phyloP scores from a whole-genome alignment of 148 eudicot species.

The Agrostemma githago region DNA sequence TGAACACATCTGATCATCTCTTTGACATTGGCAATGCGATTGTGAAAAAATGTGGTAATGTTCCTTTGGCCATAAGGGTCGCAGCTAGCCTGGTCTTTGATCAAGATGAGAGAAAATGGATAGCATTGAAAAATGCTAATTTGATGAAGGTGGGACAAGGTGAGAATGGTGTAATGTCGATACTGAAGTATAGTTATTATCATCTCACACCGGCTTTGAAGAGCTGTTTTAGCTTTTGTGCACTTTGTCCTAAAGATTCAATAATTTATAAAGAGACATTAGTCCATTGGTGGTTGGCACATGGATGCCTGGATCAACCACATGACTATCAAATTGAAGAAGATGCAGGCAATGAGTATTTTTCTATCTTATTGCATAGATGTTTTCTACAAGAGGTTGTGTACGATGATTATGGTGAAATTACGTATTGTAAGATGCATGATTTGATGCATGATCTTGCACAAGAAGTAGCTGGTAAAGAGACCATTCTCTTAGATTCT shows the following conservation, averaged over 20 bases:
- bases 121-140: slow-evolving; percentile 2
- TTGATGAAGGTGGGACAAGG: slow-evolving; percentile 9
- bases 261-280: not conserved
- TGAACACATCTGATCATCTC: not conserved
- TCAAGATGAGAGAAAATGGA: not conserved
- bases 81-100: slow-evolving; percentile 17
- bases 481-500: not conserved
- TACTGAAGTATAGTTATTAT: slow-evolving; percentile 32
- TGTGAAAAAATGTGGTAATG: slow-evolving; percentile 22
- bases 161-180: slow-evolving; percentile 3
- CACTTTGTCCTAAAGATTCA: slow-evolving; percentile 26
- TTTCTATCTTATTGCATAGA: slow-evolving; percentile 17
- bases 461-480: slow-evolving; percentile 19
- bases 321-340: slow-evolving; percentile 10
- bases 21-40: slow-evolving; percentile 22
- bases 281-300: slow-evolving; percentile 35
- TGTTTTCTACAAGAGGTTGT: slow-evolving; percentile 28
- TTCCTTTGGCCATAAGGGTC: slow-evolving; percentile 6
- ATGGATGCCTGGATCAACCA: slow-evolving; percentile 20
- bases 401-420: slow-evolving; percentile 17
- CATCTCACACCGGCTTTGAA: too few species aligned
- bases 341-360: slow-evolving; percentile 20
- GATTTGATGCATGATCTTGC: slow-evolving; percentile 46
- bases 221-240: too few species aligned
- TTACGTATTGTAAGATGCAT: slow-evolving; percentile 28